Conservation (phyloP, 345 rosid genomes). For the Gossypium bickii region DNA sequence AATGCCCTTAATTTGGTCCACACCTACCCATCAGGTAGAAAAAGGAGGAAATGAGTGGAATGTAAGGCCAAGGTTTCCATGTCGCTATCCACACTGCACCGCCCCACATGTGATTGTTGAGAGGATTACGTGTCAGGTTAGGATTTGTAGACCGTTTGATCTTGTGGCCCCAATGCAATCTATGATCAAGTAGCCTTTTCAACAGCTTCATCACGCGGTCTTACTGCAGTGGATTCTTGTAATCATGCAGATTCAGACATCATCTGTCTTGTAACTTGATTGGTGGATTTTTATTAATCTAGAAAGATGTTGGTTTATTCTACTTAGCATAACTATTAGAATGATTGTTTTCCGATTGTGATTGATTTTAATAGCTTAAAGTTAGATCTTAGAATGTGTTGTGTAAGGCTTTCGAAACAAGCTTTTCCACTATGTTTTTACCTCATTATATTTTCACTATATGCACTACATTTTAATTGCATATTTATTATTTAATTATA, state of each 20-base stretch:
- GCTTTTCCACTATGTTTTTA: too few relatives aligned
- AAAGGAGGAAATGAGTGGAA: neutral
- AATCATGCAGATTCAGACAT: too few relatives aligned
- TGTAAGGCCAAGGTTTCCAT: neutral
- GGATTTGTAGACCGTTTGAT: neutral
- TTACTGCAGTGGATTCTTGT: neutral
- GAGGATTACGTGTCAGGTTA: neutral
- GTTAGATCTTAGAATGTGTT: neutral
- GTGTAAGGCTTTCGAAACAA: too few relatives aligned
- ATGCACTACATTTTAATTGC: too few relatives aligned
- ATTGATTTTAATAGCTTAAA: neutral
- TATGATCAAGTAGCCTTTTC: neutral
- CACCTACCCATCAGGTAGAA: neutral
- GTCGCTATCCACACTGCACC: slow-evolving; percentile 42
- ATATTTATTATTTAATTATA: too few relatives aligned
- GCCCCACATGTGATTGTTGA: slow-evolving; percentile 43
- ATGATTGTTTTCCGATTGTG: neutral
- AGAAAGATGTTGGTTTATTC: too few relatives aligned
- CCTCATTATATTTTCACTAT: too few relatives aligned
- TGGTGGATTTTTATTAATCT: too few relatives aligned
- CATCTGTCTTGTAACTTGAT: too few relatives aligned
- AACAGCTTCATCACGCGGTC: neutral
- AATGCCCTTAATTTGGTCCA: neutral
- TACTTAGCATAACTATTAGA: too few relatives aligned
- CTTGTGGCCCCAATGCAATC: neutral